A percentile compares a stretch with the other conserved stretches of the same genome.
Evolutionary conservation across 768 basidiomycete genomes (phyloP).

Genomic region (Agaricus sinodeliciosus): DNA sequence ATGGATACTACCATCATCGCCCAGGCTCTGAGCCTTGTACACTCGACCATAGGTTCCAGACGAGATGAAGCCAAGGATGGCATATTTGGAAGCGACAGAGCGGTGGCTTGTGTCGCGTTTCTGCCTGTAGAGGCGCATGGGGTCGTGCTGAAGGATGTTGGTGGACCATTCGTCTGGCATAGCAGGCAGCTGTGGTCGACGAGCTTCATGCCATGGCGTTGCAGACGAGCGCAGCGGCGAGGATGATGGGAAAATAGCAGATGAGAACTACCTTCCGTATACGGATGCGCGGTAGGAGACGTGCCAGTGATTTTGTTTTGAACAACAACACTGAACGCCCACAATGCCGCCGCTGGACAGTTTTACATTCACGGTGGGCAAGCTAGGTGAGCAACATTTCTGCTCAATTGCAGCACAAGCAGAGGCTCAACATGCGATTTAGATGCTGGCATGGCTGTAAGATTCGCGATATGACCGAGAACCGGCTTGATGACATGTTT

Average conservation of each 20-base stretch:
- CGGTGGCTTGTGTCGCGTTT: slow-evolving; percentile 67
- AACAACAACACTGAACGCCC: not conserved
- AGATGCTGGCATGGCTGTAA: slow-evolving; percentile 95
- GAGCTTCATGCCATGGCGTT: not conserved
- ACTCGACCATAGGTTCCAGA: slow-evolving; percentile 98
- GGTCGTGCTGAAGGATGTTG: slow-evolving; percentile 54
- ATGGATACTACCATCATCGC: slow-evolving; percentile 63
- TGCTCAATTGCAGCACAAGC: not conserved
- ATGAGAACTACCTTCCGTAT: slow-evolving; percentile 5
- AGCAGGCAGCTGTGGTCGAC: not conserved
- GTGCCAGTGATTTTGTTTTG: not conserved
- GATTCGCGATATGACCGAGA: slow-evolving; percentile 11
- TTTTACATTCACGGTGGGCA: slow-evolving; percentile 91
- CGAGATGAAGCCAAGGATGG: slow-evolving; percentile 94
- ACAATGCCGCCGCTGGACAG: slow-evolving; percentile 43
- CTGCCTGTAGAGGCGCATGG: slow-evolving; percentile 81
- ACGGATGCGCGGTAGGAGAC: not conserved
- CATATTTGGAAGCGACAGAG: slow-evolving; percentile 75
- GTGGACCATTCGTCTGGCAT: slow-evolving; percentile 30
- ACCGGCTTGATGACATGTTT: not conserved
- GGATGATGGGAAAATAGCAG: not conserved
- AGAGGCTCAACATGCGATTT: slow-evolving; percentile 12
- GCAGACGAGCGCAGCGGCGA: not conserved
- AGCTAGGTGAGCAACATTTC: slow-evolving; percentile 66
- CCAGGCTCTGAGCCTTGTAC: slow-evolving; percentile 87